Base-by-base conservation (phyloP, 805 yeast genomes). In the Pichia cabralensis region DNA sequence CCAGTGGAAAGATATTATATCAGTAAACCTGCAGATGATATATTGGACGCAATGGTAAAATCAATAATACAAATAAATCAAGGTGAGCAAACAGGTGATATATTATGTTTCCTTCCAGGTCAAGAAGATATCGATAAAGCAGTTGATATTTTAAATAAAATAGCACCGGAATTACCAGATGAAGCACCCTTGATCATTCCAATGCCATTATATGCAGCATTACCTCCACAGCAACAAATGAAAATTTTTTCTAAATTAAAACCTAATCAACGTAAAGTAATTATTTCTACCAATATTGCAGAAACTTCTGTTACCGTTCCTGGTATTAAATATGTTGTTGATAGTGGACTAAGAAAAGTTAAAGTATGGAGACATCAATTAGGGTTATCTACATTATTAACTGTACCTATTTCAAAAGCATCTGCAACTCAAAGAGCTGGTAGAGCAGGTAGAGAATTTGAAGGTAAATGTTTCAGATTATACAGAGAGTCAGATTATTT, bases 401-500 rank as follows among this genome's bases (percentile, higher is more conserved):
- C 96, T 0, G 85, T 92, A 1, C 92, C 98, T 1, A 78, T 92
- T 16, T 86, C 97, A 0, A 84, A 81, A 49, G 94, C 97, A 0
- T 81, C 95, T 26, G 98, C 97, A 0, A 73, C 82, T 23, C 99
- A 92, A 62, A 67, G 99, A 58, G 76, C 88, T 30, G 99, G 99
- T 55, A 82, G 99, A 67, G 97, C 99, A n/a, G 99, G 99, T 42
- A 84, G 99, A 74, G 97, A 92, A 60, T 69, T 76, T 13, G 74
- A 80, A 21, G 99, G 99, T 28, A 89, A 89, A 55, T 83, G 92
- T 28, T 92, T 67, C 58, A 62, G 97, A 39, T 60, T 92, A 24
- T 92, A 80, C 55, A 76, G 82, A 31, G 97, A 89, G 47, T 53
- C 61, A 2, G 79, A 82, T 38, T 89, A 72, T 47, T 39, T 56